Conservation (phyloP, 352 stramenopile species). For the Globisporangium nagaii region DNA sequence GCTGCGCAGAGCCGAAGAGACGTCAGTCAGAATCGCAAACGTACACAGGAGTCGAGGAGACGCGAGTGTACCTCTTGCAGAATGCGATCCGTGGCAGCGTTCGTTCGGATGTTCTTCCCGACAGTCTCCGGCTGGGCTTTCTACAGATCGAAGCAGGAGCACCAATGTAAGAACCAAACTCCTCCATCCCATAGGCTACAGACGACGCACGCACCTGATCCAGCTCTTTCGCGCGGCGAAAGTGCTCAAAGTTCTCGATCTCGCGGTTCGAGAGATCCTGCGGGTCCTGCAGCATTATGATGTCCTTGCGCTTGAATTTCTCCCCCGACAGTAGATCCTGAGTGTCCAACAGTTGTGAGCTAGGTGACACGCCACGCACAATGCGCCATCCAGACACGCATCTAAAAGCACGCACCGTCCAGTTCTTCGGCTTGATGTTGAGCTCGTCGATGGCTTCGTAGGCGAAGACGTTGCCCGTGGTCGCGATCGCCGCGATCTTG, state of each 20-base stretch:
- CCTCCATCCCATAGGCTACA: too few species aligned
- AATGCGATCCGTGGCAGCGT: slow-evolving; percentile 79
- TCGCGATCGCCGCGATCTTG: slow-evolving; percentile 77
- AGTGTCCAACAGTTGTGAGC: background rate
- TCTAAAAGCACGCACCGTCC: slow-evolving; percentile 35
- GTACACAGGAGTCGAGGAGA: background rate
- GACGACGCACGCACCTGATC: slow-evolving; percentile 39
- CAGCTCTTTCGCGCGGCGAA: slow-evolving; percentile 60
- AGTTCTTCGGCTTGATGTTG: slow-evolving; percentile 98
- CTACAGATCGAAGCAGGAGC: too few species aligned
- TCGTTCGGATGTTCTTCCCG: slow-evolving; percentile 68
- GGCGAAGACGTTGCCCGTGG: slow-evolving; percentile 94
- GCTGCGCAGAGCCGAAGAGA: slow-evolving; percentile 12
- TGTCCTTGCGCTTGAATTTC: slow-evolving; percentile 90
- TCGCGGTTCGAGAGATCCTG: slow-evolving; percentile 88
- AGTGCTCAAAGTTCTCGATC: slow-evolving; percentile 97
- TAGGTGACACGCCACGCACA: slow-evolving; percentile 12
- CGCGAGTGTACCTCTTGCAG: slow-evolving; percentile 46
- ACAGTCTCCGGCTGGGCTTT: slow-evolving; percentile 12
- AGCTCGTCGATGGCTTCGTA: slow-evolving; percentile 97
- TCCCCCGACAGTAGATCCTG: slow-evolving; percentile 92
- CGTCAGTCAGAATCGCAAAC: background rate
- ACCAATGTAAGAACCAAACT: too few species aligned
- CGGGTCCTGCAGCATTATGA: slow-evolving; percentile 95
- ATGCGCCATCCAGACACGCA: background rate